Conservation (phyloP, 2,329 filamentous ascomycete genomes). For the Lasiodiplodia gonubiensis region DNA sequence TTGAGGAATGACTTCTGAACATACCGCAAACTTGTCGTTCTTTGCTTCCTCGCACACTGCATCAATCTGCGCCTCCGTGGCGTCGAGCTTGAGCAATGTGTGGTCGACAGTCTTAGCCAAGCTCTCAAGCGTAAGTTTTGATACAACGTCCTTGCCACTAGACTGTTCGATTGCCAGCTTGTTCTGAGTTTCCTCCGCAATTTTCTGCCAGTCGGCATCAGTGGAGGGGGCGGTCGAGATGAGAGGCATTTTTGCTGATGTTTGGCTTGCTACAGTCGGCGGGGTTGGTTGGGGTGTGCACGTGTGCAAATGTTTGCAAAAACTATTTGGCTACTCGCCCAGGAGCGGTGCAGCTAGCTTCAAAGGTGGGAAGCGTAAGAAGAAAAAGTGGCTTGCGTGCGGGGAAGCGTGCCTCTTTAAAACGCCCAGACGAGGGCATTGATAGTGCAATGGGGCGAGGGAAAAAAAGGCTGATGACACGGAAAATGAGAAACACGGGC, state of each 20-base stretch:
- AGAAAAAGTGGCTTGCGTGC: constrained; percentile 18
- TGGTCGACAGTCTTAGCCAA: constrained; percentile 53
- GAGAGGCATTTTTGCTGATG: constrained; percentile 14
- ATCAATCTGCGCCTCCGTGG: constrained; percentile 57
- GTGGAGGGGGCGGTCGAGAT: constrained; percentile 12
- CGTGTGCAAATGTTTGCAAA: constrained; percentile 23
- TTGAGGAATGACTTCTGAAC: constrained; percentile 13
- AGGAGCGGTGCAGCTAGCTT: constrained; percentile 19
- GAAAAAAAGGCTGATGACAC: background rate
- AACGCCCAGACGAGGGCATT: background rate
- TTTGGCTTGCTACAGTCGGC: background rate
- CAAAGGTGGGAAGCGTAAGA: constrained; percentile 15
- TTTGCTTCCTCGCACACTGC: constrained; percentile 61
- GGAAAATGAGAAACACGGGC: constrained; percentile 7
- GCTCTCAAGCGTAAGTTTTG: constrained; percentile 32
- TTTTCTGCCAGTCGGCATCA: constrained; percentile 16
- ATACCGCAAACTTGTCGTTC: constrained; percentile 53
- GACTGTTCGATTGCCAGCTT: constrained; percentile 15
- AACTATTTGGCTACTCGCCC: background rate
- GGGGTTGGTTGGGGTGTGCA: background rate
- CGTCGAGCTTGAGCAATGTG: constrained; percentile 57
- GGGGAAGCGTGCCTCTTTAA: constrained; percentile 11
- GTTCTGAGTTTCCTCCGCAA: constrained; percentile 9
- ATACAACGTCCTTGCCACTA: constrained; percentile 30
- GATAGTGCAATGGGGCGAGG: background rate